A percentile compares a stretch with the other conserved stretches of the same genome.
These are phyloP conservation scores for Hericium rajendrae DNA, from an alignment of 768 basidiomycete species.

Conservation along the genomic window DNA sequence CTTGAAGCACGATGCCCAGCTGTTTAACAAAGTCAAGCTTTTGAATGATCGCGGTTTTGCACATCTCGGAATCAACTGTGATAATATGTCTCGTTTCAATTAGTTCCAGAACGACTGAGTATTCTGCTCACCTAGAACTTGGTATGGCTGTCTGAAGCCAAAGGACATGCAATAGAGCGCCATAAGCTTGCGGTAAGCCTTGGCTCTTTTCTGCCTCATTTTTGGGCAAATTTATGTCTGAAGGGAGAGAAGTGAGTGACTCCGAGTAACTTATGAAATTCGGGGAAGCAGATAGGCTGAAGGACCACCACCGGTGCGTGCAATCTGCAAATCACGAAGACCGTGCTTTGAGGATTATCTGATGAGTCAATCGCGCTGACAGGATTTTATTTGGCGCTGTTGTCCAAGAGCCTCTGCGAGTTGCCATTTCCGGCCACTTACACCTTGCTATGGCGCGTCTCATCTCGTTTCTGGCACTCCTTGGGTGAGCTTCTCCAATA, in stretches of 20 bases:
- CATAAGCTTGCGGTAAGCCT: conserved; percentile 93
- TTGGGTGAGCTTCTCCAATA: conserved; percentile 10
- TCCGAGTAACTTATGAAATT: too few relatives aligned
- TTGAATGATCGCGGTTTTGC: conserved; percentile 53
- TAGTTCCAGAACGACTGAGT: too few relatives aligned
- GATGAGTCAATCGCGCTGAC: background rate
- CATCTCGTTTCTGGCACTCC: conserved; percentile 9
- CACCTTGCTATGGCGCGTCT: background rate
- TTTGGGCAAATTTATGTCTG: conserved; percentile 1
- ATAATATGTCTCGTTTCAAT: background rate
- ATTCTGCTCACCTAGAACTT: conserved; percentile 60
- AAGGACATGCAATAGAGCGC: conserved; percentile 77
- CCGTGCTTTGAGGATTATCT: too few relatives aligned
- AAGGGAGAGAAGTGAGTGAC: background rate
- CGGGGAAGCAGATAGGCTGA: too few relatives aligned
- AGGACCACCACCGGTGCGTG: too few relatives aligned
- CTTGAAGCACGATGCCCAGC: conserved; percentile 70
- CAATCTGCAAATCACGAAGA: too few relatives aligned
- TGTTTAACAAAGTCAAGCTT: conserved; percentile 75
- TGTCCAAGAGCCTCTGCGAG: background rate
- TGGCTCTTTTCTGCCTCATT: conserved; percentile 95
- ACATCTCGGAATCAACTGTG: conserved; percentile 80
- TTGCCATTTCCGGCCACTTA: background rate
- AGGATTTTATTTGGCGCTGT: background rate
- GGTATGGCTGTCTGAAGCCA: conserved; percentile 89